These are phyloP conservation scores for Apiotrichum gamsii DNA, from an alignment of 1,284 basidiomycete species.

Conservation along the genomic window DNA sequence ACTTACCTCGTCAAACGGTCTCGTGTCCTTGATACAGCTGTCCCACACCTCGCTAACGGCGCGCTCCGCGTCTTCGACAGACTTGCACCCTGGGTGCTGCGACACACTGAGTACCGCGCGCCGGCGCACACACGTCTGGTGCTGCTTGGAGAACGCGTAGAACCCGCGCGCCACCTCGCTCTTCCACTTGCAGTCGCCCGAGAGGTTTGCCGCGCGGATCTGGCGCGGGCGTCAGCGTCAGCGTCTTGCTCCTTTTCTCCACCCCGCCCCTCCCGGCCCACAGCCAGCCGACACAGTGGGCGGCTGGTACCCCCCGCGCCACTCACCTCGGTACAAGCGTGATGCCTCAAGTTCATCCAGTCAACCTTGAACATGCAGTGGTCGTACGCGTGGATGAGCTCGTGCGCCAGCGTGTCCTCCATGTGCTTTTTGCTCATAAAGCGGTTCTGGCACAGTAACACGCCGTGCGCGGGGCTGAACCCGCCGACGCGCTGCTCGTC, in stretches of 20 bases:
- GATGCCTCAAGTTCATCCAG: constrained; percentile 83
- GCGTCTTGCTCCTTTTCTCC: too few species aligned
- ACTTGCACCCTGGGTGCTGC: constrained; percentile 73
- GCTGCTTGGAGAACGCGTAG: constrained; percentile 81
- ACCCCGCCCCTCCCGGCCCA: too few species aligned
- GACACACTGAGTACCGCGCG: constrained; percentile 76
- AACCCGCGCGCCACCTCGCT: constrained; percentile 70
- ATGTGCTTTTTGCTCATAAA: constrained; percentile 77
- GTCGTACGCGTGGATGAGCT: constrained; percentile 94
- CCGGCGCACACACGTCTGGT: constrained; percentile 86
- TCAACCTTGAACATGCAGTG: constrained; percentile 90
- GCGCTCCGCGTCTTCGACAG: constrained; percentile 67
- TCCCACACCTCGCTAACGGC: constrained; percentile 96
- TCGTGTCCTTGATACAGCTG: constrained; percentile 88
- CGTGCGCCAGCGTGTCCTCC: constrained; percentile 89
- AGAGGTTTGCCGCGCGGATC: constrained; percentile 91
- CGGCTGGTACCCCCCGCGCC: too few species aligned
- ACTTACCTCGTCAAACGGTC: constrained; percentile 89
- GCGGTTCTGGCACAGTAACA: constrained; percentile 75
- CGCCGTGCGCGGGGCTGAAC: constrained; percentile 68
- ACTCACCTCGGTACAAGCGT: constrained; percentile 89
- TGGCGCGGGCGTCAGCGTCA: constrained; percentile 42
- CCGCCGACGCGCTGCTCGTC: constrained; percentile 69
- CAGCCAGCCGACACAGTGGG: too few species aligned
- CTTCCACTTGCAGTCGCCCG: constrained; percentile 81